phyloP scores from a whole-genome alignment of 2,329 filamentous ascomycete genomes.

The Botrytis paeoniae region DNA sequence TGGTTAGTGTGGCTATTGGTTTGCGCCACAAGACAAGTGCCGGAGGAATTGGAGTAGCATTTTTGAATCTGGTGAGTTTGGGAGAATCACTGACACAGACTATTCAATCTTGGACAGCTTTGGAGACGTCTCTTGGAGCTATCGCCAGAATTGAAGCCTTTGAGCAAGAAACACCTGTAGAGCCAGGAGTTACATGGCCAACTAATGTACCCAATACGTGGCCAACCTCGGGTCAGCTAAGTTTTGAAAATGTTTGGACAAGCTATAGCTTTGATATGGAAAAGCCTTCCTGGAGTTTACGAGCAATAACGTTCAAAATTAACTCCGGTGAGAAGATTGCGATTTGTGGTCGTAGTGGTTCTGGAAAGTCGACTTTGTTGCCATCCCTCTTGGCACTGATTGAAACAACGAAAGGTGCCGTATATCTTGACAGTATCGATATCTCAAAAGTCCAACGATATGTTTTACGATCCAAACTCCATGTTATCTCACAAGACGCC shows the following conservation, averaged over 20 bases:
- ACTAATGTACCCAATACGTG: constrained; percentile 24
- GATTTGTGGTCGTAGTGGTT: constrained; percentile 48
- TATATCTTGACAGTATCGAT: background rate
- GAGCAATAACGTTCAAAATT: constrained; percentile 40
- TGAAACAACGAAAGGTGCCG: background rate
- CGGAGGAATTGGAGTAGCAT: constrained; percentile 25
- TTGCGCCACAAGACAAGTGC: constrained; percentile 22
- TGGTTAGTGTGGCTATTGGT: constrained; percentile 26
- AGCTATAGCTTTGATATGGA: background rate
- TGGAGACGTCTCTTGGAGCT: constrained; percentile 58
- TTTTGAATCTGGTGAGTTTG: constrained; percentile 27
- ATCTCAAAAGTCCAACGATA: background rate
- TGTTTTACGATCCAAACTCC: background rate
- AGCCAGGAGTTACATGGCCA: constrained; percentile 23
- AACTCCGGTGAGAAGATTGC: constrained; percentile 50
- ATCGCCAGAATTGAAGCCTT: constrained; percentile 54
- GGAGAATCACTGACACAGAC: constrained; percentile 21
- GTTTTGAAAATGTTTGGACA: constrained; percentile 2
- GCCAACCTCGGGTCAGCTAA: constrained; percentile 28
- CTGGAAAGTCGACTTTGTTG: background rate
- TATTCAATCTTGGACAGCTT: constrained; percentile 48
- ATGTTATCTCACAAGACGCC: constrained; percentile 1
- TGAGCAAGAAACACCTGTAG: constrained; percentile 40
- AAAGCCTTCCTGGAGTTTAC: background rate
- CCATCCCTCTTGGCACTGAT: background rate